Percentiles rank a stretch among this genome's conserved stretches.
Evolutionary conservation across 2,329 filamentous ascomycete genomes (phyloP).

Genomic region (Ceratocystis harringtonii): DNA sequence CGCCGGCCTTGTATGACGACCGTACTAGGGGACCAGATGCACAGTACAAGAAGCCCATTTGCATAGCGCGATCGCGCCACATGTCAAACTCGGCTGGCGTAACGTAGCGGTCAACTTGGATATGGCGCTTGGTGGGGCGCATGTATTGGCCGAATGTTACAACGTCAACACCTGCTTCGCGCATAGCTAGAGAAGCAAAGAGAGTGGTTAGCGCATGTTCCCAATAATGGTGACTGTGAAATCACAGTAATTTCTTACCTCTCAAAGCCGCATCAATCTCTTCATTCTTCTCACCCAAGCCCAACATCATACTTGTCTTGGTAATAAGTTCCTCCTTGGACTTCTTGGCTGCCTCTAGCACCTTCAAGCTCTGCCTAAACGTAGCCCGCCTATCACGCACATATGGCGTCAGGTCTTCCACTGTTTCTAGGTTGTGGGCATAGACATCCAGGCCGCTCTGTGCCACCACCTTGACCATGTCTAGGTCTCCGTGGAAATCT

Average conservation of each 20-base stretch:
- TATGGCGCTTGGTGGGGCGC: constrained; percentile 94
- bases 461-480: constrained; percentile 76
- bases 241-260: constrained; percentile 30
- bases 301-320: constrained; percentile 98
- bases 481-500: constrained; percentile 71
- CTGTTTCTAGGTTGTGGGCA: constrained; percentile 93
- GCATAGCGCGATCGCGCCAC: constrained; percentile 78
- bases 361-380: constrained; percentile 69
- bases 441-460: constrained; percentile 86
- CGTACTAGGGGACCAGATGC: constrained; percentile 85
- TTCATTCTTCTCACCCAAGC: constrained; percentile 78
- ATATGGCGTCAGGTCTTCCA: constrained; percentile 75
- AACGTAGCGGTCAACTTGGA: constrained; percentile 91
- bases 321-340: constrained; percentile 63
- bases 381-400: constrained; percentile 82
- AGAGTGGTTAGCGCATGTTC: background rate
- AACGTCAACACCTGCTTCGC: constrained; percentile 71
- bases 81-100: constrained; percentile 81
- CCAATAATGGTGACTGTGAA: background rate
- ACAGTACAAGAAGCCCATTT: constrained; percentile 94
- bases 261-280: constrained; percentile 67
- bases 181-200: constrained; percentile 43
- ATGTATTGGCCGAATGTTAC: constrained; percentile 99
- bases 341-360: constrained; percentile 69
- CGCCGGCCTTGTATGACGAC: constrained; percentile 93